Evolutionary conservation across 345 rosid species (phyloP).

Genomic region (Brassica napus): DNA sequence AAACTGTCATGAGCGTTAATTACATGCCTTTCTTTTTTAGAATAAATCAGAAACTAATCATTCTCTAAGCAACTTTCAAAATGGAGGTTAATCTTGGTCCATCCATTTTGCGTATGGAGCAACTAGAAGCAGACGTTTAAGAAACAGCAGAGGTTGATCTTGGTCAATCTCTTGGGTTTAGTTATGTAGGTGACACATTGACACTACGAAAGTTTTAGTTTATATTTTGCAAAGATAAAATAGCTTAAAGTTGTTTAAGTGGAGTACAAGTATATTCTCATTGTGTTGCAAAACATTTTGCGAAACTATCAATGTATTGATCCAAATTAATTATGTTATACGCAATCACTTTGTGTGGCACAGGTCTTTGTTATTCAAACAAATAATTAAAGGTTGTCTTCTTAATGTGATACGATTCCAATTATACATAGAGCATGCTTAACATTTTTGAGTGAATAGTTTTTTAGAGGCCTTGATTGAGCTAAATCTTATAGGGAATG

Average conservation of each 20-base stretch:
- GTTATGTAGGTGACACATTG: neutral
- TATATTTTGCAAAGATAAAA: neutral
- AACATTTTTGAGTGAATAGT: neutral
- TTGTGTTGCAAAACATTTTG: neutral
- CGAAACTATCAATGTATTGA: neutral
- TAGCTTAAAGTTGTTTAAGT: neutral
- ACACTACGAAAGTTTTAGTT: neutral
- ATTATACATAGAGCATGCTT: neutral
- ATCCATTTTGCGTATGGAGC: neutral
- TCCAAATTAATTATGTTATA: neutral
- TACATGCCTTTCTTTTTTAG: neutral
- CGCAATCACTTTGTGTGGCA: neutral
- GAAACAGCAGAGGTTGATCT: neutral
- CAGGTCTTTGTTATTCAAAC: neutral
- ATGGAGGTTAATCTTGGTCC: neutral
- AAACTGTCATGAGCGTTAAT: too few relatives aligned
- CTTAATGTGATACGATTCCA: neutral
- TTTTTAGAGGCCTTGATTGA: neutral
- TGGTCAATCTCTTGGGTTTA: neutral
- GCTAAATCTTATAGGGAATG: neutral
- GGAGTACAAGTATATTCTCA: conserved; percentile 5
- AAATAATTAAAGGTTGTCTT: neutral
- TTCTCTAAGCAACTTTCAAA: neutral
- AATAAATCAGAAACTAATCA: neutral
- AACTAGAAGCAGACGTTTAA: neutral